Evolutionary conservation across 2,329 filamentous ascomycete genomes (phyloP).

Genomic region (Leptographium flavum): DNA sequence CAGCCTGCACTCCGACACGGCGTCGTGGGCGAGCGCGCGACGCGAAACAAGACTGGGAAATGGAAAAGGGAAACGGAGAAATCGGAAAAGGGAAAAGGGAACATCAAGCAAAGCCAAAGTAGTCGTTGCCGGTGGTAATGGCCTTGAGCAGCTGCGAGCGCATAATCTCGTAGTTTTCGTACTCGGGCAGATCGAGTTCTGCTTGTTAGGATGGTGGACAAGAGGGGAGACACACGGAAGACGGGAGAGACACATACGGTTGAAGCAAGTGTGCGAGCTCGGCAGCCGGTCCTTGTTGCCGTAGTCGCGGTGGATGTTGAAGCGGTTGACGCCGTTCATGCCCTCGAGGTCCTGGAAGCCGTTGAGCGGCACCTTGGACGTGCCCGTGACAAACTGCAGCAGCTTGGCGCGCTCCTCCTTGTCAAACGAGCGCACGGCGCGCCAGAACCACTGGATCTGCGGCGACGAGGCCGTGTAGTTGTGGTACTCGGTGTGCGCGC

Average conservation of each 20-base stretch:
- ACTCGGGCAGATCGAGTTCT: constrained; percentile 98
- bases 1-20: constrained; percentile 7
- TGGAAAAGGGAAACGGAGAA: background rate
- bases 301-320: constrained; percentile 98
- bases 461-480: constrained; percentile 90
- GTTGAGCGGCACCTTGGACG: constrained; percentile 94
- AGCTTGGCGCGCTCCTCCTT: constrained; percentile 97
- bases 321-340: constrained; percentile 95
- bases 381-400: constrained; percentile 95
- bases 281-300: constrained; percentile 91
- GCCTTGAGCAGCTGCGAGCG: constrained; percentile 83
- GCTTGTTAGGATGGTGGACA: constrained; percentile 1
- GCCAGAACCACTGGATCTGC: constrained; percentile 99
- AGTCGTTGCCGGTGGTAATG: constrained; percentile 95
- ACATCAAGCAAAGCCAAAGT: constrained; percentile 81
- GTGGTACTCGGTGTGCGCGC: constrained; percentile 96
- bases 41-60: background rate
- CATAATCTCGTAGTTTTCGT: constrained; percentile 86
- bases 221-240: background rate
- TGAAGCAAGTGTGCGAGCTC: constrained; percentile 97
- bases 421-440: constrained; percentile 90
- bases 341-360: constrained; percentile 98
- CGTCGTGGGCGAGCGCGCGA: background rate
- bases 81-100: background rate
- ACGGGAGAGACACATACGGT: constrained; percentile 54